phyloP scores from a whole-genome alignment of 2,329 filamentous ascomycete genomes.

The Hirsutella minnesotensis region DNA sequence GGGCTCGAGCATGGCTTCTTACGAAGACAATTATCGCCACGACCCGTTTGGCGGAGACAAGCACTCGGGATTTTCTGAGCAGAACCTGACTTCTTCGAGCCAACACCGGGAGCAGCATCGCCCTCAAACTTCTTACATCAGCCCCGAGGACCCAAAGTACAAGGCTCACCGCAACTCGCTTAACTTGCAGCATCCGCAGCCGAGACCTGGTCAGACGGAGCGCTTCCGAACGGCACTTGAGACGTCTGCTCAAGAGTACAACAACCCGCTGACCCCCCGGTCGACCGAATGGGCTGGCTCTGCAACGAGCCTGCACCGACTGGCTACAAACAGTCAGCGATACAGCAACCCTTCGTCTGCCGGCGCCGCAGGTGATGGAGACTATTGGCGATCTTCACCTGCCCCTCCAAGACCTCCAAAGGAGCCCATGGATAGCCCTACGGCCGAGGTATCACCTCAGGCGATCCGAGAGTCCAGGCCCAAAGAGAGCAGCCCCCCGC shows the following conservation, averaged over 20 bases:
- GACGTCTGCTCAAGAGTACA: conserved; percentile 58
- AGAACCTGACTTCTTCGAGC: conserved; percentile 26
- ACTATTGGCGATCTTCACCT: conserved; percentile 35
- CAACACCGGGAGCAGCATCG: conserved; percentile 7
- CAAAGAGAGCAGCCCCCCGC: conserved; percentile 41
- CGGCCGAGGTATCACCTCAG: conserved; percentile 31
- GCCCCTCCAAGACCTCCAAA: conserved; percentile 49
- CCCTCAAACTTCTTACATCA: conserved; percentile 40
- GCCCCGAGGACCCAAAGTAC: conserved; percentile 62
- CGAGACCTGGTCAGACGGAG: conserved; percentile 59
- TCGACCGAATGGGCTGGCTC: conserved; percentile 54
- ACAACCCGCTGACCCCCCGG: conserved; percentile 45
- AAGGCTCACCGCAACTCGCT: conserved; percentile 71
- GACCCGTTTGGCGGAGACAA: conserved; percentile 49
- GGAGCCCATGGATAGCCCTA: conserved; percentile 39
- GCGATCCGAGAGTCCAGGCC: conserved; percentile 37
- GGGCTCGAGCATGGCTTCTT: conserved; percentile 59
- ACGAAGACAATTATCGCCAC: conserved; percentile 42
- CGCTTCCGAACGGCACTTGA: conserved; percentile 65
- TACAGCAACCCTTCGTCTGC: conserved; percentile 33
- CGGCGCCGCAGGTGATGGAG: conserved; percentile 19
- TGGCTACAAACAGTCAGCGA: conserved; percentile 32
- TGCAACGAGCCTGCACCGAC: conserved; percentile 43
- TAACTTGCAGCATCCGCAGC: conserved; percentile 70
- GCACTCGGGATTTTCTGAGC: conserved; percentile 42